These are phyloP conservation scores for Macrophomina phaseolina DNA, from an alignment of 2,329 filamentous ascomycete genomes.

Conservation along the genomic window DNA sequence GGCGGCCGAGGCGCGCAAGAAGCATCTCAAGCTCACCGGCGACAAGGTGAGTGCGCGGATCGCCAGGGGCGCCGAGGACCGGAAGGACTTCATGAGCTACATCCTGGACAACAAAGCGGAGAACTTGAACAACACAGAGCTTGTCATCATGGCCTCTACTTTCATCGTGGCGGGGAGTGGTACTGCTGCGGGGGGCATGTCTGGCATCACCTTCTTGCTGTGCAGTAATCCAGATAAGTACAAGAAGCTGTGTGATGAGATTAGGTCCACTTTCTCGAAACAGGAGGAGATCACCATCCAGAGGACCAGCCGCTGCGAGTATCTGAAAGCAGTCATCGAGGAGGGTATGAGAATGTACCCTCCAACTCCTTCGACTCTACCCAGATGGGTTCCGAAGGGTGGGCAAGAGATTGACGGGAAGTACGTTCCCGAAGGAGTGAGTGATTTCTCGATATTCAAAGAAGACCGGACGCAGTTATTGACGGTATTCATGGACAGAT, in stretches of 20 bases:
- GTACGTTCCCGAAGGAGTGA: constrained; percentile 41
- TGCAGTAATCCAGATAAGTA: constrained; percentile 28
- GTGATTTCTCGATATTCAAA: neutral
- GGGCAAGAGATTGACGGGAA: constrained; percentile 46
- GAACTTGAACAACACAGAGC: neutral
- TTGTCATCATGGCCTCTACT: neutral
- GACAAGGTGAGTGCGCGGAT: constrained; percentile 1
- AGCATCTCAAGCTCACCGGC: constrained; percentile 3
- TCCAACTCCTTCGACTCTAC: constrained; percentile 42
- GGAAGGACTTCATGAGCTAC: constrained; percentile 10
- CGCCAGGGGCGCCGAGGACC: neutral
- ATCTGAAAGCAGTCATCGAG: constrained; percentile 39
- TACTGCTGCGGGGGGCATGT: constrained; percentile 48
- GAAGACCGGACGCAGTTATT: too few relatives aligned
- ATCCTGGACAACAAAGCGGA: neutral
- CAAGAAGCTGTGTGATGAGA: constrained; percentile 5
- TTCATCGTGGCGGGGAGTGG: constrained; percentile 45
- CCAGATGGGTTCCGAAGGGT: constrained; percentile 40
- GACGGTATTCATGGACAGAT: neutral
- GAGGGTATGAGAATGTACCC: constrained; percentile 51
- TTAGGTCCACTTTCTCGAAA: neutral
- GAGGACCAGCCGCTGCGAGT: neutral
- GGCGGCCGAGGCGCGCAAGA: neutral
- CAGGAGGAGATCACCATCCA: constrained; percentile 10
- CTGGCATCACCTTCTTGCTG: constrained; percentile 45